Conservation (phyloP, 2,329 filamentous ascomycete species). For the Cladosporium sp. region DNA sequence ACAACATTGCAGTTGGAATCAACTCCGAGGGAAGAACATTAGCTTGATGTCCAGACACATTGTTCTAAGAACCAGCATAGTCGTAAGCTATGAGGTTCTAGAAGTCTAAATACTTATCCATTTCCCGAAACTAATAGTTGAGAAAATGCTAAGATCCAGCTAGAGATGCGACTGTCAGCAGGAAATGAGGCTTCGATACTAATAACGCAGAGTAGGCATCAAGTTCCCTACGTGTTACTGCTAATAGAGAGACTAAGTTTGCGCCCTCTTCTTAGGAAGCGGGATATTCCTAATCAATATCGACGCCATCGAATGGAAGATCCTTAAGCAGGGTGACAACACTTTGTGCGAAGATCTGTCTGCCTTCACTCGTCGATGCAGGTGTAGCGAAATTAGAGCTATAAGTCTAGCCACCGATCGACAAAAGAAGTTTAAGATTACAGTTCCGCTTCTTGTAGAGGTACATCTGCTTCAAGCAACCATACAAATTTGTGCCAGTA, state of each 20-base stretch:
- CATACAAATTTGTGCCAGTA: constrained; percentile 68
- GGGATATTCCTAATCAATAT: constrained; percentile 52
- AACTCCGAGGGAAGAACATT: constrained; percentile 65
- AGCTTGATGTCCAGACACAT: constrained; percentile 69
- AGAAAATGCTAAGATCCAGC: constrained; percentile 43
- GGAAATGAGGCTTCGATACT: constrained; percentile 39
- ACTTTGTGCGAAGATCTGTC: constrained; percentile 65
- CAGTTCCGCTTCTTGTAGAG: constrained; percentile 73
- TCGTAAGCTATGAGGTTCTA: constrained; percentile 53
- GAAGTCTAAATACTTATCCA: constrained; percentile 45
- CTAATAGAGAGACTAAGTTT: constrained; percentile 40
- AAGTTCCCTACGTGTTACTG: constrained; percentile 38
- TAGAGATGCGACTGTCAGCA: constrained; percentile 45
- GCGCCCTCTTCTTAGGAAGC: constrained; percentile 38
- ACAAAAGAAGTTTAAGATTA: constrained; percentile 74
- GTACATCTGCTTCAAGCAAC: constrained; percentile 73
- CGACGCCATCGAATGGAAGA: constrained; percentile 64
- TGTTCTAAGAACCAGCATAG: constrained; percentile 74
- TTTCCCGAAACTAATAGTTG: constrained; percentile 40
- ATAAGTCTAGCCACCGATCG: constrained; percentile 78
- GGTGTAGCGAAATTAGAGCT: constrained; percentile 74
- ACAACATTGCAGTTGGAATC: constrained; percentile 69
- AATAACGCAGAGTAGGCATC: constrained; percentile 41
- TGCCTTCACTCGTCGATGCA: constrained; percentile 59
- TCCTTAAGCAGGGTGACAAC: constrained; percentile 75